These are phyloP conservation scores for Pythium apleroticum DNA, from an alignment of 352 stramenopile species.

Conservation along the genomic window DNA sequence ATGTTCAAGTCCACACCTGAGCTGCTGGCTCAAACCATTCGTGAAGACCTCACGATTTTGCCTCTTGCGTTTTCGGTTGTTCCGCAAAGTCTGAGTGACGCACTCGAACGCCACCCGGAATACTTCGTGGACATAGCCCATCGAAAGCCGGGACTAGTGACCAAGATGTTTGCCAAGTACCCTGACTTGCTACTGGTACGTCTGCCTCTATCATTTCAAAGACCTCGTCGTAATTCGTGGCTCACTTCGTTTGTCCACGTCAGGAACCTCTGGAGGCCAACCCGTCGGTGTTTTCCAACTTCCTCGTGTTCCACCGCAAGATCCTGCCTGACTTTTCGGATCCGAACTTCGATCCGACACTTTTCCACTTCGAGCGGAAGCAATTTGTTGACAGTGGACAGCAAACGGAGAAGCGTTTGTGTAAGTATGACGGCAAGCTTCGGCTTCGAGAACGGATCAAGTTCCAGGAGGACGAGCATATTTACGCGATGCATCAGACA, in stretches of 20 bases:
- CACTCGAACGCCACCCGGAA: conserved; percentile 61
- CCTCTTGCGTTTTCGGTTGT: conserved; percentile 48
- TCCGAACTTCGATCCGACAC: conserved; percentile 47
- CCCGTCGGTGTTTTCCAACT: conserved; percentile 66
- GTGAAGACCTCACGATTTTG: conserved; percentile 48
- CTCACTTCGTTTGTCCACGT: conserved; percentile 1
- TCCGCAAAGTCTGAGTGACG: conserved; percentile 56
- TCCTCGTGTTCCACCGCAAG: conserved; percentile 58
- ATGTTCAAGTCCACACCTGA: conserved; percentile 54
- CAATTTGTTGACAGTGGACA: conserved; percentile 32
- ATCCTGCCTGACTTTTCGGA: conserved; percentile 58
- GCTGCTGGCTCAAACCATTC: conserved; percentile 45
- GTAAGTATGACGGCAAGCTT: conserved; percentile 35
- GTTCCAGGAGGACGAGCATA: conserved; percentile 40
- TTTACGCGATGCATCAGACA: conserved; percentile 19
- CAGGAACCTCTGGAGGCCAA: conserved; percentile 75
- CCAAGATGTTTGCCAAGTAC: conserved; percentile 57
- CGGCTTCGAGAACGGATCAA: conserved; percentile 42
- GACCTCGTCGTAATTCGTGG: no score
- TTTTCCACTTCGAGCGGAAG: conserved; percentile 57
- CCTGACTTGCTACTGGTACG: conserved; percentile 65
- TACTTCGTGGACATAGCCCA: conserved; percentile 72
- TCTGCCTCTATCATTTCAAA: background rate
- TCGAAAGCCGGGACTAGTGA: conserved; percentile 57
- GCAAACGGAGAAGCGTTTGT: conserved; percentile 47